Evolutionary conservation across 2,329 filamentous ascomycete species (phyloP), one percentile per base, ranked within the genome.

Genomic region (Neocatenulostroma microsporum): DNA sequence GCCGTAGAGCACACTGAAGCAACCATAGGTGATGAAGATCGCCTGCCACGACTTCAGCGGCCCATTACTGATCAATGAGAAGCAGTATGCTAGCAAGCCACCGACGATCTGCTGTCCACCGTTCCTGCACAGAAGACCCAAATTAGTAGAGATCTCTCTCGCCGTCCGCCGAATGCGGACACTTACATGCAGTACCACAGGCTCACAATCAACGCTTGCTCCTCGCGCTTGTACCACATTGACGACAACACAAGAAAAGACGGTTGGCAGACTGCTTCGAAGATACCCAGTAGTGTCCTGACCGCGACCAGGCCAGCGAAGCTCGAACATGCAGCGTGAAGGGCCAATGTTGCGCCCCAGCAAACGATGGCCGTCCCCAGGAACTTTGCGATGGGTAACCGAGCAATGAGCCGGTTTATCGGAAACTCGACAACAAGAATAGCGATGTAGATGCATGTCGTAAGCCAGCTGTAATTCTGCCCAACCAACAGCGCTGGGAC

Each of bases 151-250:
- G 19, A n/a, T n/a, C n/a, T n/a, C n/a, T n/a, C n/a, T n/a, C n/a
- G n/a, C n/a, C n/a, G n/a, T n/a, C n/a, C n/a, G n/a, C n/a, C n/a
- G n/a, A n/a, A n/a, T n/a, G n/a, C n/a, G 15, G 34, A 30, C 10
- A 30, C 30, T 17, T 19, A 30, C 50, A 53, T 49, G 36, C 45
- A 47, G 42, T 67, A 76, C 80, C 80, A 84, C n/a, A n/a, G n/a
- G 57, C 77, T 82, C 3, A 84, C 78, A 4, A 75, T 72, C 0
- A 71, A 58, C 0, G 78, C 72, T 51, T 84, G 81, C 48, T 84
- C 80, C 37, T 80, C 72, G 21, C 78, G 68, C 41, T 73, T 75
- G 57, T 84, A 84, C 80, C 80, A 84, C 66, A 82, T 81, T 80
- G 37, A 84, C 66, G 34, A 84, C 63, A 19, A 84, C 64, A 48